Evolutionary conservation across 768 basidiomycete genomes (phyloP).

Genomic region (Galerina sulciceps): DNA sequence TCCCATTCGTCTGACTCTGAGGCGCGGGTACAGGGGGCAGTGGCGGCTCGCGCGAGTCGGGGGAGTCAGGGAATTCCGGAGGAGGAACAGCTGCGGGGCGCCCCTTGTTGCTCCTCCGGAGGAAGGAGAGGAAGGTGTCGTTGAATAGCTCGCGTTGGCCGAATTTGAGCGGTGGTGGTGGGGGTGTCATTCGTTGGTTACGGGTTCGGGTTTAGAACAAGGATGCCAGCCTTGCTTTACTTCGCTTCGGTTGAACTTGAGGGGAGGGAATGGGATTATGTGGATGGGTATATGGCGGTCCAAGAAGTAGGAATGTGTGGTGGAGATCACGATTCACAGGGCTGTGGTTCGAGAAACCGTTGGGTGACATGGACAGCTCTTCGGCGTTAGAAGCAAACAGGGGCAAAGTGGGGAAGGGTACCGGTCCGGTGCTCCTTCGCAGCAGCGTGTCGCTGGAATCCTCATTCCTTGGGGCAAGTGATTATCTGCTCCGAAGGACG

Average conservation of each 20-base stretch:
- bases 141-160: conserved; percentile 29
- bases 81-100: conserved; percentile 23
- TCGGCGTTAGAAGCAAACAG: neutral
- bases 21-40: conserved; percentile 15
- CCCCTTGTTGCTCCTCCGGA: conserved; percentile 24
- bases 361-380: neutral
- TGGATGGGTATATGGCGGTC: neutral
- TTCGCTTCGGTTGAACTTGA: no score
- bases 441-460: no score
- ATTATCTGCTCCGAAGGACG: no score
- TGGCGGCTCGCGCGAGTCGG: conserved; percentile 22
- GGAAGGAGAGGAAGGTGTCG: conserved; percentile 31
- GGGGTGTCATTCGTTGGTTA: conserved; percentile 13
- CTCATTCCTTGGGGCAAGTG: neutral
- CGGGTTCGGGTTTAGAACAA: no score
- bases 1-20: no score
- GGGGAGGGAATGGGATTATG: neutral
- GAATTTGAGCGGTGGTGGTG: conserved; percentile 30
- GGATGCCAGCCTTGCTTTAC: conserved; percentile 8
- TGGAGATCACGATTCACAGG: neutral
- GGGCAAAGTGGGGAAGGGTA: neutral
- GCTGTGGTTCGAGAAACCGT: neutral
- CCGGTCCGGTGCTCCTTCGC: neutral
- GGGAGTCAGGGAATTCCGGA: conserved; percentile 17
- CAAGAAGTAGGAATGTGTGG: neutral